Evolutionary conservation across 441 rosid genomes (phyloP).

Genomic region (Brassica balearica): DNA sequence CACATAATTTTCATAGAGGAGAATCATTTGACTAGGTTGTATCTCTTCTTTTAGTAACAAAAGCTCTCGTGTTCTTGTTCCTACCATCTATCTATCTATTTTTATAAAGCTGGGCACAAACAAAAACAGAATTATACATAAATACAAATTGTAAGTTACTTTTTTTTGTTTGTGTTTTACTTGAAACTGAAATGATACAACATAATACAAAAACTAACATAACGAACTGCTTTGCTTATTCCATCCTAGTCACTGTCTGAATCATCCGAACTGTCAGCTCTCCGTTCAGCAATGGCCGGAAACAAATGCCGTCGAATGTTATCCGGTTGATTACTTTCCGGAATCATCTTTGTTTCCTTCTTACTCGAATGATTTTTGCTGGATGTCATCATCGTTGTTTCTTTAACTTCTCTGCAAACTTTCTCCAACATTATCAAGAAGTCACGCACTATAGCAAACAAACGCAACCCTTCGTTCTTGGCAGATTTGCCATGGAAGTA

Average conservation of each 20-base stretch:
- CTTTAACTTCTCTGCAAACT: conserved; percentile 61
- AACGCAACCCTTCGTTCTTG: conserved; percentile 65
- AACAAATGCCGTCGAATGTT: conserved; percentile 52
- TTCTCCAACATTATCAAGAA: conserved; percentile 72
- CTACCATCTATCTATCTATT: background rate
- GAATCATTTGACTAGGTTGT: conserved; percentile 33
- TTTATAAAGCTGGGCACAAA: conserved; percentile 2
- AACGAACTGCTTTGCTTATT: background rate
- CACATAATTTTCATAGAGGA: conserved; percentile 29
- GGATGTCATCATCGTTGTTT: conserved; percentile 24
- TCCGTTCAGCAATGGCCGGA: conserved; percentile 71
- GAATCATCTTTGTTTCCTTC: conserved; percentile 39
- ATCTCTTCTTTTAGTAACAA: conserved; percentile 20
- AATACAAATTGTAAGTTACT: conserved; percentile 6
- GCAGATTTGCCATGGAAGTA: conserved; percentile 69
- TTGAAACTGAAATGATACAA: conserved; percentile 2
- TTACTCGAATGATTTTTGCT: conserved; percentile 44
- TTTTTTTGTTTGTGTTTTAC: background rate
- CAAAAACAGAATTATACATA: background rate
- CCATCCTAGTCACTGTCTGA: conserved; percentile 48
- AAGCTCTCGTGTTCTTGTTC: conserved; percentile 32
- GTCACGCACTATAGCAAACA: conserved; percentile 66
- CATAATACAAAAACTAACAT: conserved; percentile 1
- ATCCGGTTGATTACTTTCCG: conserved; percentile 51
- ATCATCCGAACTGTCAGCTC: conserved; percentile 56